Base-by-base conservation (phyloP, 306 rosid genomes). In the Geum urbanum region DNA sequence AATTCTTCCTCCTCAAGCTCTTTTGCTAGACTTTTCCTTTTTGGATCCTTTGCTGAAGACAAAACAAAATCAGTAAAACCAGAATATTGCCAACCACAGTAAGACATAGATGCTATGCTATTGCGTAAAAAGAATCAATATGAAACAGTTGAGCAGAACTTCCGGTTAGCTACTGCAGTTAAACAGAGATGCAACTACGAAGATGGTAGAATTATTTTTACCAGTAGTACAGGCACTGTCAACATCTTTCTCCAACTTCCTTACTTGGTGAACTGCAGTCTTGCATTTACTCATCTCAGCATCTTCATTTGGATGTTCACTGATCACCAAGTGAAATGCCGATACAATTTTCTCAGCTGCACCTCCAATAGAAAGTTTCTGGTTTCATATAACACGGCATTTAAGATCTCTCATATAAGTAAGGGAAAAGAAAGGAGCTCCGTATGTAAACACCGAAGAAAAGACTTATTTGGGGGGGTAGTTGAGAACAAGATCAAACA, bases 291-390 rank as follows among this genome's bases (percentile, higher is more conserved):
- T 79, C 91, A 86, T 92, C 79, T 92, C 97, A 5, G 81, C 73
- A 73, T 90, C 95, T 85, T 92, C 96, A 79, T 68, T 80, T 24
- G 87, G 59, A 55, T 82, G 85, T 78, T 92, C 98, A 67, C 90
- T 81, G 64, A 88, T 83, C 75, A 92, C 90, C 81, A 76, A 59
- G 80, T 92, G 88, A 74, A 88, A 90, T 66, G 97, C 97, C 3
- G 98, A 92, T 44, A 90, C 94, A 70, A 90, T 92, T 80, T 85
- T 90, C 75, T 92, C 97, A 46, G 96, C 87, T 18, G 84, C 57
- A 84, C 96, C 91, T 74, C 98, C 98, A 69, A 88, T 65, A 74
- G 96, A 79, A 73, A 90, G 81, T 90, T 84, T 88, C 97, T 92
- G 94, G 59, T 69, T 66, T 69, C 83, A 81, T 59, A 52, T 60